Conservation (phyloP, 2,329 filamentous ascomycete genomes). For the Epichloe aotearoae region DNA sequence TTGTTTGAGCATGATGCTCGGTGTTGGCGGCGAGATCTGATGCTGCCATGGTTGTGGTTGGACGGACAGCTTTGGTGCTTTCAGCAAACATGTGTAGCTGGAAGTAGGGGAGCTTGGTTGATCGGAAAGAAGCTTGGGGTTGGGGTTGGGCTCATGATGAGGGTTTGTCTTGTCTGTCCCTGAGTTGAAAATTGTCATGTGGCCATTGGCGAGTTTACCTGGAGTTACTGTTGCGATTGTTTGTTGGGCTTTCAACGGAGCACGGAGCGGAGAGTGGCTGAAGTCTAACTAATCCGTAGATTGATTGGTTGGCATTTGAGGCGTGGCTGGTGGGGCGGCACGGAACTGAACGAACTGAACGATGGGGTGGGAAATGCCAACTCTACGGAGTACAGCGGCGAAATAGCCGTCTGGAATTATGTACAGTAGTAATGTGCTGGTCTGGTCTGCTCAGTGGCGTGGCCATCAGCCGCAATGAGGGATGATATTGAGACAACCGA, state of each 20-base stretch:
- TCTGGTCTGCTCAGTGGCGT: too few relatives aligned
- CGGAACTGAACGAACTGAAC: not conserved
- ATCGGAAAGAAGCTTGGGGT: too few relatives aligned
- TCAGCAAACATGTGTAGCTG: too few relatives aligned
- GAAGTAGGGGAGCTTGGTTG: too few relatives aligned
- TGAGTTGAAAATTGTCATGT: not conserved
- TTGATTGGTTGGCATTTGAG: not conserved
- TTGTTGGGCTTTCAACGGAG: not conserved
- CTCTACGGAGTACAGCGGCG: too few relatives aligned
- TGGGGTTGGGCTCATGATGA: too few relatives aligned
- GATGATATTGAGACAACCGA: too few relatives aligned
- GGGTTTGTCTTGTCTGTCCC: not conserved
- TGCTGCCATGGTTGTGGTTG: not conserved
- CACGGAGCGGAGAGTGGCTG: not conserved
- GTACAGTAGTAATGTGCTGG: too few relatives aligned
- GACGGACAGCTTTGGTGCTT: not conserved
- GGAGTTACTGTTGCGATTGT: not conserved
- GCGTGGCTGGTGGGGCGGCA: not conserved
- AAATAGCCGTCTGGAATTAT: too few relatives aligned
- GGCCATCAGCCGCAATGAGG: too few relatives aligned
- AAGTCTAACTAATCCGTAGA: not conserved
- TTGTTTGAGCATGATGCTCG: not conserved
- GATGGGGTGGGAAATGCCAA: too few relatives aligned
- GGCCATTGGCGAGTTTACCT: too few relatives aligned
- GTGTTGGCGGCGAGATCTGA: not conserved